Base-by-base conservation (phyloP, 2,329 filamentous ascomycete species). In the Periconia sp. region DNA sequence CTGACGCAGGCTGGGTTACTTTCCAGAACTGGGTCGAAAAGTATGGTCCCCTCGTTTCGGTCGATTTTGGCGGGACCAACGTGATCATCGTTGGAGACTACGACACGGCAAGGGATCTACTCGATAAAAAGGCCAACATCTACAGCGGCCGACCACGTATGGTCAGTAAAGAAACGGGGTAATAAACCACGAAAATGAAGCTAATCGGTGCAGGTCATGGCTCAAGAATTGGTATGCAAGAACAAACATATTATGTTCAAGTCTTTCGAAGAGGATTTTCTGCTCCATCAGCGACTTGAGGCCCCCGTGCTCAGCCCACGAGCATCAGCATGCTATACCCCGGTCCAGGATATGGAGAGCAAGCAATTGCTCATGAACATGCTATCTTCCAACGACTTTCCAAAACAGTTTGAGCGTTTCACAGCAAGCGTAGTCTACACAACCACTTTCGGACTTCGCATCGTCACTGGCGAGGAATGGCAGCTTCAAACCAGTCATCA, bases 101-200 rank as follows among this genome's bases (percentile, higher is more conserved):
- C 3, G 76, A 76, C 66, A 69, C 74, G 2, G 79, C 79, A 0
- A 77, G 76, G 19, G 80, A 82, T 14, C 64, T 83, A 11, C 76
- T 84, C n/a, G 79, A 81, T 50, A 81, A 81, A 61, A 75, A 77
- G 43, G 77, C 77, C 0, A 76, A 75, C 13, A 76, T 79, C 50
- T 82, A 82, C 61, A 76, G 77, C 5, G 78, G 77, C 35, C 27
- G 44, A 33, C 44, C 44, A n/a, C 44, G 44, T 7, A 46, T 46
- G 44, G 44, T 46, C 11, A 33, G 23, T 15, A 46, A 7, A 6
- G 10, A n/a, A 11, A 10, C 13, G 27, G 33, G 20, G 33, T 1
- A 33, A 27, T 31, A 14, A 30, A 27, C 23, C 23, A 8, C 3
- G 8, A 27, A 27, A 27, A 27, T 27, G 8, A 8, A 27, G 17